A percentile compares a stretch with the other conserved stretches of the same genome.
These are phyloP conservation scores for Zychaea mexicana DNA, from an alignment of 371 early-diverging fungal species.

Conservation along the genomic window DNA sequence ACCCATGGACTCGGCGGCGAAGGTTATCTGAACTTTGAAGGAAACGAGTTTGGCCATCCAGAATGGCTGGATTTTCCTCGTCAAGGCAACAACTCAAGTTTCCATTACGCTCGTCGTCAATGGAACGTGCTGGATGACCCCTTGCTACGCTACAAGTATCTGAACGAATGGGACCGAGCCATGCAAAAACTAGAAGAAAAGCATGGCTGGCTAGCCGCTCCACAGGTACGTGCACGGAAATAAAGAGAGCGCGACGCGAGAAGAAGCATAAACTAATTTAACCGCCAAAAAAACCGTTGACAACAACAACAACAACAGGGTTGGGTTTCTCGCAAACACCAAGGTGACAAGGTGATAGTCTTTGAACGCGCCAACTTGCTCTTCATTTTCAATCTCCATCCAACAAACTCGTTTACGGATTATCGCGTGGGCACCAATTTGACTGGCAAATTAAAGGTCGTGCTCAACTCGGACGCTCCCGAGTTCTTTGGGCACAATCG, in stretches of 20 bases:
- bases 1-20: conserved; percentile 93
- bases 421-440: conserved; percentile 81
- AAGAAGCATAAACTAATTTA: too few relatives aligned
- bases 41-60: conserved; percentile 98
- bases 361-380: conserved; percentile 90
- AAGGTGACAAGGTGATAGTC: conserved; percentile 88
- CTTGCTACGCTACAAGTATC: conserved; percentile 87
- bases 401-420: conserved; percentile 80
- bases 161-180: conserved; percentile 87
- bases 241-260: too few relatives aligned
- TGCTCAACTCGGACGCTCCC: conserved; percentile 76
- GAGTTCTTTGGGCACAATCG: conserved; percentile 83
- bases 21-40: conserved; percentile 95
- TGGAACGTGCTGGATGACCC: conserved; percentile 89
- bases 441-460: conserved; percentile 75
- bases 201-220: conserved; percentile 70
- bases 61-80: conserved; percentile 99
- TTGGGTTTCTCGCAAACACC: conserved; percentile 88
- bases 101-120: conserved; percentile 95
- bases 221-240: too few relatives aligned
- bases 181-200: conserved; percentile 78
- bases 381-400: conserved; percentile 95
- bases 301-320: too few relatives aligned
- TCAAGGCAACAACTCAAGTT: conserved; percentile 87
- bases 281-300: too few relatives aligned